Conservation (phyloP, 1,139 yeast genomes). For the Nematodospora anomalae region DNA sequence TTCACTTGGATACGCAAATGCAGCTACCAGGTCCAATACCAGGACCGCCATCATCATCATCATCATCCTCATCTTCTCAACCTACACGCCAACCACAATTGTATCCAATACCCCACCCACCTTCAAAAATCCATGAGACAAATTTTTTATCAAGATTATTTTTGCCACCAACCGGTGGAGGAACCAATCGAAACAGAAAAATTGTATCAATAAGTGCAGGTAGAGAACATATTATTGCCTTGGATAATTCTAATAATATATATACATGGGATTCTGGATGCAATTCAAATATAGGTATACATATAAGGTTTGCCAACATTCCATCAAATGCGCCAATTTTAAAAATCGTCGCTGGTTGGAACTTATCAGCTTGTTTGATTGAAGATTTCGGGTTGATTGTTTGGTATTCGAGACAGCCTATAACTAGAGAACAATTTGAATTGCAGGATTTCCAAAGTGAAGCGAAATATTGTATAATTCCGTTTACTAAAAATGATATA, state of each 20-base stretch:
- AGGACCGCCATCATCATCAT: too few relatives aligned
- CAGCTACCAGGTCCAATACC: constrained; percentile 1
- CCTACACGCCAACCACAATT: background rate
- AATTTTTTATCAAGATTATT: constrained; percentile 29
- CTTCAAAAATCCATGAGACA: constrained; percentile 24
- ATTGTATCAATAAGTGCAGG: constrained; percentile 62
- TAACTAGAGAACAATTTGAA: constrained; percentile 25
- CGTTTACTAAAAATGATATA: constrained; percentile 39
- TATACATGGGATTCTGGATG: constrained; percentile 67
- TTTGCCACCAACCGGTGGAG: constrained; percentile 23
- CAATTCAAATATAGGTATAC: constrained; percentile 45
- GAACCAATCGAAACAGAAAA: constrained; percentile 16
- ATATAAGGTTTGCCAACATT: constrained; percentile 37
- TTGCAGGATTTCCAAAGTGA: constrained; percentile 18
- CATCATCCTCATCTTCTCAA: constrained; percentile 1
- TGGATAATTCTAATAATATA: constrained; percentile 51
- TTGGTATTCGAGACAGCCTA: constrained; percentile 53
- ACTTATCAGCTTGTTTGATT: constrained; percentile 52
- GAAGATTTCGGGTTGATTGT: constrained; percentile 55
- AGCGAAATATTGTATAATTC: constrained; percentile 44
- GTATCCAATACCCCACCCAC: constrained; percentile 4
- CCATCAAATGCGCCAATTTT: constrained; percentile 8
- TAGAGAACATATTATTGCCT: constrained; percentile 62
- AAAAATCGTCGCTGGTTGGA: constrained; percentile 72
- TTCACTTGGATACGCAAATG: too few relatives aligned